Percentiles rank a stretch among this genome's conserved stretches.
Evolutionary conservation across 768 basidiomycete genomes (phyloP).

Genomic region (Collybia sordida): DNA sequence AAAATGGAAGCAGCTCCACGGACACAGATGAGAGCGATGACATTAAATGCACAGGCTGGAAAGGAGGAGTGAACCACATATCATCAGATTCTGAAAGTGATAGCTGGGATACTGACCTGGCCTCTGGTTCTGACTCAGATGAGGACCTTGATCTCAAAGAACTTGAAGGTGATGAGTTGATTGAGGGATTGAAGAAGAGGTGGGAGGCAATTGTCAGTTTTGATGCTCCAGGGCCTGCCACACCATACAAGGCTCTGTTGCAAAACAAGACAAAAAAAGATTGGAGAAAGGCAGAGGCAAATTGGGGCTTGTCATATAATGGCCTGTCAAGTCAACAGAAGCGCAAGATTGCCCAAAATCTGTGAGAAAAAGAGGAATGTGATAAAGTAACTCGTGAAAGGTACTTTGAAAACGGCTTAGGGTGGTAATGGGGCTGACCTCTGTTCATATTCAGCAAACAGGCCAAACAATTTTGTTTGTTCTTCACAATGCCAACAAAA

Average conservation of each 20-base stretch:
- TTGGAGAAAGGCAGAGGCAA: slow-evolving; percentile 16
- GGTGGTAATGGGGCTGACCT: not conserved
- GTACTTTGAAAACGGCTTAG: slow-evolving; percentile 1
- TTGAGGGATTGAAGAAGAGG: slow-evolving; percentile 2
- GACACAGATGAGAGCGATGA: too few relatives aligned
- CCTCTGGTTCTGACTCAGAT: not conserved
- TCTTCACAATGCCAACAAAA: not conserved
- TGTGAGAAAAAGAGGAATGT: slow-evolving; percentile 9
- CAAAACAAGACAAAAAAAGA: slow-evolving; percentile 2
- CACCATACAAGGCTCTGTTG: slow-evolving; percentile 1
- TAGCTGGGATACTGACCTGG: not conserved
- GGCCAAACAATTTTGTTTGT: not conserved
- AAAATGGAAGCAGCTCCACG: not conserved
- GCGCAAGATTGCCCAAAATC: slow-evolving; percentile 8
- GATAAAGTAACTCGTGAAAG: slow-evolving; percentile 3
- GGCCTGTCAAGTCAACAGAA: slow-evolving; percentile 4
- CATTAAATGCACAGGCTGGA: slow-evolving; percentile 1
- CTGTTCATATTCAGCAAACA: not conserved
- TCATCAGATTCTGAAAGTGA: not conserved
- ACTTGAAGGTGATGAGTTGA: slow-evolving; percentile 7
- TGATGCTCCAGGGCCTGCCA: not conserved
- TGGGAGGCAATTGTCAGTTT: slow-evolving; percentile 1
- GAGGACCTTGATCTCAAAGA: slow-evolving; percentile 5
- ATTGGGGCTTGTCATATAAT: slow-evolving; percentile 12
- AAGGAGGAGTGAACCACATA: not conserved